These are phyloP conservation scores for Kodamaea nitidulidarum DNA, from an alignment of 805 yeast species.

Conservation along the genomic window DNA sequence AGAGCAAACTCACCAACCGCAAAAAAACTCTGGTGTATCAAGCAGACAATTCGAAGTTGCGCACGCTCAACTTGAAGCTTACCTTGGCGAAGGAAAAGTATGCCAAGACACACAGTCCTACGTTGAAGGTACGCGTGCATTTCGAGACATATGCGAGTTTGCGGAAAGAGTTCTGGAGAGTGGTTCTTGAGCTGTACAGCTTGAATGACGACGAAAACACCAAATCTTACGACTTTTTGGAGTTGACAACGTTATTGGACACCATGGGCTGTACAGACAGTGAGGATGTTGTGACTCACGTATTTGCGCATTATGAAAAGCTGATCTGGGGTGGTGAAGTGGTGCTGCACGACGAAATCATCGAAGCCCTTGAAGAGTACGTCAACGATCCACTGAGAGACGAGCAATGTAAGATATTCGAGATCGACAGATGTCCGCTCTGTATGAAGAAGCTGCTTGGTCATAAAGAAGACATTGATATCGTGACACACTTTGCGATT, in stretches of 20 bases:
- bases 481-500: constrained; percentile 81
- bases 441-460: constrained; percentile 61
- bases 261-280: constrained; percentile 51
- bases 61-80: constrained; percentile 37
- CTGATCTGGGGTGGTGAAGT: constrained; percentile 54
- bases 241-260: constrained; percentile 61
- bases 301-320: constrained; percentile 45
- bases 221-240: constrained; percentile 50
- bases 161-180: constrained; percentile 66
- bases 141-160: constrained; percentile 64
- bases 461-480: constrained; percentile 56
- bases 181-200: constrained; percentile 53
- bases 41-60: constrained; percentile 40
- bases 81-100: constrained; percentile 28
- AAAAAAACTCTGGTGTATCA: constrained; percentile 25
- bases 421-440: constrained; percentile 71
- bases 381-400: constrained; percentile 16
- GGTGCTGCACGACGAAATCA: constrained; percentile 42
- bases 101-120: constrained; percentile 45
- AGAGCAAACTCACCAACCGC: constrained; percentile 26
- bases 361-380: constrained; percentile 45
- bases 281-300: constrained; percentile 50
- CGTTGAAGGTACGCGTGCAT: constrained; percentile 54
- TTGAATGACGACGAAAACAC: constrained; percentile 31
- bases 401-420: constrained; percentile 44